Percentiles rank a stretch among this genome's conserved stretches.
These are phyloP conservation scores for Penicillium sp. DNA, from an alignment of 2,329 filamentous ascomycete species.

Conservation along the genomic window DNA sequence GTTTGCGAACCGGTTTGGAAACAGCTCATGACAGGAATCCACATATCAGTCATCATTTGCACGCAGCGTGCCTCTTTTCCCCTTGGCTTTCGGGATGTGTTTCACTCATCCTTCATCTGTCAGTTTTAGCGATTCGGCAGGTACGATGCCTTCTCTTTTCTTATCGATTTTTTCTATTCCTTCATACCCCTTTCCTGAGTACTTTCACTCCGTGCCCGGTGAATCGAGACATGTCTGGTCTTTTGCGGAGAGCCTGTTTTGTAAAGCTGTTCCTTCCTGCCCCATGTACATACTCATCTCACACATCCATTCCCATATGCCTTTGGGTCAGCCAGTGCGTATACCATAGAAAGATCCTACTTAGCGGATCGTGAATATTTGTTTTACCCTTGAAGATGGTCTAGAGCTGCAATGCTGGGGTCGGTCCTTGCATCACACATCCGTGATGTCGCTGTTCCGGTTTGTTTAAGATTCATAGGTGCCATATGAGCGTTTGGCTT, in stretches of 20 bases:
- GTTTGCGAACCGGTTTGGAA: conserved; percentile 22
- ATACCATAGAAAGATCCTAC: not conserved
- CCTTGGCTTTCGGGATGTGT: not conserved
- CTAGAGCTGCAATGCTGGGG: not conserved
- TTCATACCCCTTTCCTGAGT: not conserved
- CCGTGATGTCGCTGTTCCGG: not conserved
- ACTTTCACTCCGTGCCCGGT: not conserved
- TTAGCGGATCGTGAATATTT: not conserved
- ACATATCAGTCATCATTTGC: conserved; percentile 3
- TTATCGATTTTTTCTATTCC: not conserved
- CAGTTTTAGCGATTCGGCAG: conserved; percentile 3
- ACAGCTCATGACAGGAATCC: conserved; percentile 3
- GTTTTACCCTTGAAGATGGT: not conserved
- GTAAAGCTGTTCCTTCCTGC: not conserved
- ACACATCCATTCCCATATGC: not conserved
- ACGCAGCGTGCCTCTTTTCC: not conserved
- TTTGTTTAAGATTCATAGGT: not conserved
- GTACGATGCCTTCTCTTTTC: not conserved
- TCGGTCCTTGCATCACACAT: not conserved
- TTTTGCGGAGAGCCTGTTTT: not conserved
- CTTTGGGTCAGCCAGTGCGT: not conserved
- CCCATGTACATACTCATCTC: not conserved
- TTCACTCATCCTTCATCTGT: not conserved
- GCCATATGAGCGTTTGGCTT: not conserved
- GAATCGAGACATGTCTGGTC: not conserved